Conservation (phyloP, 768 basidiomycete species). For the Trichaptum fuscoviolaceum region DNA sequence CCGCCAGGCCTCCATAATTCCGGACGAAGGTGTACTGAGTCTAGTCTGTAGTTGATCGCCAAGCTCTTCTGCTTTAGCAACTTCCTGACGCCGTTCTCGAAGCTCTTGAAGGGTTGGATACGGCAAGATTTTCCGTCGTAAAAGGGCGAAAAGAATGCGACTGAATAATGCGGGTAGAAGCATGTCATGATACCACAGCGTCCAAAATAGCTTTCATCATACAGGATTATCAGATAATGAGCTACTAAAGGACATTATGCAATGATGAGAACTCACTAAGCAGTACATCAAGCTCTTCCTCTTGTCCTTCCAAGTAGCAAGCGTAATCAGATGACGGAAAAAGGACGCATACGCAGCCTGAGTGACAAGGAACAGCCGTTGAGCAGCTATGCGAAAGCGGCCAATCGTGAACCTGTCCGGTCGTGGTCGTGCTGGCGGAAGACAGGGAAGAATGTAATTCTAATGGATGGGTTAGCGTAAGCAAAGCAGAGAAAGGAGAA, state of each 20-base stretch:
- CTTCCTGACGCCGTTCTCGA: constrained; percentile 43
- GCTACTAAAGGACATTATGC: not conserved
- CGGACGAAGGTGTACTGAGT: constrained; percentile 42
- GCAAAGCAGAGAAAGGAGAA: constrained; percentile 12
- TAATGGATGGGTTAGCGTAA: constrained; percentile 16
- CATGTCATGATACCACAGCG: constrained; percentile 55
- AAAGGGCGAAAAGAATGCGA: constrained; percentile 41
- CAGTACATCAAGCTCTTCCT: constrained; percentile 45
- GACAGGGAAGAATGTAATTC: constrained; percentile 39
- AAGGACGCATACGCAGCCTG: constrained; percentile 47
- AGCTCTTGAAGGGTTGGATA: constrained; percentile 54
- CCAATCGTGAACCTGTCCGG: constrained; percentile 49
- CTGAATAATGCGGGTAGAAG: constrained; percentile 48
- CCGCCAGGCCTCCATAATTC: constrained; percentile 48
- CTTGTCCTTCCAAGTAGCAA: constrained; percentile 55
- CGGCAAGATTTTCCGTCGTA: constrained; percentile 43
- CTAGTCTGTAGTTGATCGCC: constrained; percentile 42
- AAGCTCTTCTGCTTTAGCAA: constrained; percentile 46
- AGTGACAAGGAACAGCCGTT: constrained; percentile 51
- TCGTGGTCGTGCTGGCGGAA: constrained; percentile 37
- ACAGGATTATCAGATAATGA: not conserved
- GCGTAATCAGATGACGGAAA: constrained; percentile 27
- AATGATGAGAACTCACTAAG: constrained; percentile 34
- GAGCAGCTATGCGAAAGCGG: constrained; percentile 43
- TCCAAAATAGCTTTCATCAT: constrained; percentile 51